Base-by-base conservation (phyloP, 768 basidiomycete species). In the Mycena leptocephala region DNA sequence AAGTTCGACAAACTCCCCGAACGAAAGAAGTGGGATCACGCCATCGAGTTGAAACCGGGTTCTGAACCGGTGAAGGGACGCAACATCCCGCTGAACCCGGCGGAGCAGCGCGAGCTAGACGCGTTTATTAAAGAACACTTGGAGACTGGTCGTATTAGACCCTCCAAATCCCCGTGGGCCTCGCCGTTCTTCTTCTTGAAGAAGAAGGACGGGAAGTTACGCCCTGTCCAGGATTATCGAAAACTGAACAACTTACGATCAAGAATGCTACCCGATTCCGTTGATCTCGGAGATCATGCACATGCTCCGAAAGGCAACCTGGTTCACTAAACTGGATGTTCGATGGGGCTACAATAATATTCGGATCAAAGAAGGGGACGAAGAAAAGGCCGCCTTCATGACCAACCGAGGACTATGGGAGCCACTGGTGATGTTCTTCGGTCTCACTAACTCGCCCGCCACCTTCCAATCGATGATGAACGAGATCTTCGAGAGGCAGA, bases 401-500 rank as follows among this genome's bases (percentile, higher is more conserved):
- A 86, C 83, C 0, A 78, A 82, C 20, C 77, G 76, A 14, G 87
- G 87, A 0, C 63, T 82, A 0, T 88, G 82, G 56, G 82, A 90
- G 81, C 86, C 75, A 39, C 74, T 76, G 30, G 87, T 86, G 35
- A 89, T 87, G 87, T 88, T 82, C 63, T 88, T 81, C 58, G 85
- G 86, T 0, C 63, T 83, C 22, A 84, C 76, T 37, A 87, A 89
- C 48, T 80, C 88, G 20, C 81, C 81, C 5, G 61, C 76, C 1
- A 84, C 83, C 0, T 82, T 85, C 30, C 84, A 91, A n/a, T 75
- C 82, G 0, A 85, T 90, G 51, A 83, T 90, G 75, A 87, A 90
- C 64, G 83, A 89, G 65, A n/a, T n/a, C 80, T 90, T 22, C 83
- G 88, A 72, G 62, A 83, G 86, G 6, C 76, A 84, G 22, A 80